Evolutionary conservation across 306 rosid genomes (phyloP).

Genomic region (Fragaria ananassa): DNA sequence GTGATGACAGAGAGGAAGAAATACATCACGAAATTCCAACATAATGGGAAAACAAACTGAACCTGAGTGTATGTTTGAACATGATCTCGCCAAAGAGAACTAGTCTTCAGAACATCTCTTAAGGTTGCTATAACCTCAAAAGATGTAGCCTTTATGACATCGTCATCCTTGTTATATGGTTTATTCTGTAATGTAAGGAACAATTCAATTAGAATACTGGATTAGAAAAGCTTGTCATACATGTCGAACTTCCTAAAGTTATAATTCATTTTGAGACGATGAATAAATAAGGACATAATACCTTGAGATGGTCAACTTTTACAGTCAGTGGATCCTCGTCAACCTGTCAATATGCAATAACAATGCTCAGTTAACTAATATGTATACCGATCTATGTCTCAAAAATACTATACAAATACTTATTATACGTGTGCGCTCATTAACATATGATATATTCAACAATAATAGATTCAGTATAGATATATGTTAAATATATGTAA

Average conservation of each 20-base stretch:
- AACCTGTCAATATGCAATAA: slow-evolving; percentile 49
- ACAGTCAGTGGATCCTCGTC: slow-evolving; percentile 95
- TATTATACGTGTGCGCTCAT: neutral
- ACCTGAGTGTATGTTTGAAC: slow-evolving; percentile 96
- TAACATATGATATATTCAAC: neutral
- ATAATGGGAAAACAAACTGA: slow-evolving; percentile 8
- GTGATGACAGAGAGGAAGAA: slow-evolving; percentile 19
- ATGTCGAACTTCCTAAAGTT: slow-evolving; percentile 13
- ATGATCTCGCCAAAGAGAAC: slow-evolving; percentile 99
- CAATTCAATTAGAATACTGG: slow-evolving; percentile 10
- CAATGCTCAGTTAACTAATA: neutral
- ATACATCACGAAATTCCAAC: slow-evolving; percentile 1
- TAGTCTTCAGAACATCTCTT: slow-evolving; percentile 93
- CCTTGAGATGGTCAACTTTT: slow-evolving; percentile 99
- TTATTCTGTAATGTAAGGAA: slow-evolving; percentile 61
- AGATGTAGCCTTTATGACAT: slow-evolving; percentile 88
- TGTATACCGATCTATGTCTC: slow-evolving; percentile 11
- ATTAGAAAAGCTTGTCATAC: neutral
- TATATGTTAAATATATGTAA: neutral
- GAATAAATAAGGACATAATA: slow-evolving; percentile 22
- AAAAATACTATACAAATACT: neutral
- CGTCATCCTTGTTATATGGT: slow-evolving; percentile 89
- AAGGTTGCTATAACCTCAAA: slow-evolving; percentile 95
- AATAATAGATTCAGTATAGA: neutral
- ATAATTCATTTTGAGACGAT: slow-evolving; percentile 13